These are phyloP conservation scores for Sporothrix sp. DNA, from an alignment of 2,329 filamentous ascomycete genomes.

Conservation along the genomic window DNA sequence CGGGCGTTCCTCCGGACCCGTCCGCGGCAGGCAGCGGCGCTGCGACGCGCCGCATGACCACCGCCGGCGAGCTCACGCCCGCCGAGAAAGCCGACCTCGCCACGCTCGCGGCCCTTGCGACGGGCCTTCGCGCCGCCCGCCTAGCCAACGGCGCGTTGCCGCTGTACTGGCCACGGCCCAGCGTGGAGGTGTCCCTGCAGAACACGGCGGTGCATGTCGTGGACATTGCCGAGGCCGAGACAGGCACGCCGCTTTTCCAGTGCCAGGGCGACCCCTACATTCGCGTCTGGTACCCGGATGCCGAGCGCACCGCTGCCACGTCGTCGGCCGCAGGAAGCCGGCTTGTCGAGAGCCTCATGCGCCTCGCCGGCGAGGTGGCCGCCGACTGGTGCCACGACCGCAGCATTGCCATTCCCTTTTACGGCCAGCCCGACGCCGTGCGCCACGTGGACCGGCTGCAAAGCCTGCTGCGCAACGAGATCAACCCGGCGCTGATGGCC, in stretches of 20 bases:
- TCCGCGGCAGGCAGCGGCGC: slow-evolving; percentile 15
- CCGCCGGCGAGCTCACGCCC: slow-evolving; percentile 32
- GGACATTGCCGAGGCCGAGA: background rate
- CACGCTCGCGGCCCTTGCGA: slow-evolving; percentile 38
- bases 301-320: background rate
- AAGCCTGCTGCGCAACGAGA: slow-evolving; percentile 28
- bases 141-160: slow-evolving; percentile 41
- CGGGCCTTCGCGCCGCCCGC: slow-evolving; percentile 34
- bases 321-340: slow-evolving; percentile 21
- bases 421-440: slow-evolving; percentile 35
- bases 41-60: slow-evolving; percentile 28
- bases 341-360: slow-evolving; percentile 45
- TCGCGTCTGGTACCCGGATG: slow-evolving; percentile 27
- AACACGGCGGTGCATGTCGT: slow-evolving; percentile 19
- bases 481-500: slow-evolving; percentile 31
- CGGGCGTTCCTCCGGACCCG: slow-evolving; percentile 22
- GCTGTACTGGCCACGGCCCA: slow-evolving; percentile 34
- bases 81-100: slow-evolving; percentile 37
- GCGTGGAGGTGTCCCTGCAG: slow-evolving; percentile 35
- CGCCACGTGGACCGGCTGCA: slow-evolving; percentile 30
- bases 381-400: slow-evolving; percentile 51
- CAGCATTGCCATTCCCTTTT: slow-evolving; percentile 50
- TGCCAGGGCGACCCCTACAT: slow-evolving; percentile 43
- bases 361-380: slow-evolving; percentile 51
- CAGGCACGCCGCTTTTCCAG: slow-evolving; percentile 18